Evolutionary conservation across 495 filamentous ascomycete species (phyloP).

Genomic region (Aspergillus ellipticus): DNA sequence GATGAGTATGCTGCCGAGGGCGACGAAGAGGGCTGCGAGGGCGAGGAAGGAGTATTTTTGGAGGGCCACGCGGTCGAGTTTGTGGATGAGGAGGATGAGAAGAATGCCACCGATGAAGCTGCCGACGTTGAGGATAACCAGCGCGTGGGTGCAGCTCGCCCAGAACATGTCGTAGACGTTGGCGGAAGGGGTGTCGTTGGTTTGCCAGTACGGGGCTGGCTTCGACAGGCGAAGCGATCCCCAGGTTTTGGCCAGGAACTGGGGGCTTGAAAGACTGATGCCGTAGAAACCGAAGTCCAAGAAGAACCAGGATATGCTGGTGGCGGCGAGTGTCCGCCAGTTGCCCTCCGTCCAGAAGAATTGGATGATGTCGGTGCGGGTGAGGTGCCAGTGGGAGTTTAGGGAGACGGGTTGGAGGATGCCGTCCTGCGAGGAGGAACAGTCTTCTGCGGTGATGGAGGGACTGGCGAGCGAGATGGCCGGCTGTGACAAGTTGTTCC

Average conservation of each 20-base stretch:
- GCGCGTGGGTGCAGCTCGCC: constrained; percentile 33
- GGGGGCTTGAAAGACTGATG: constrained; percentile 47
- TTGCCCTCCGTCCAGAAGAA: constrained; percentile 52
- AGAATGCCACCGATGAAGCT: constrained; percentile 44
- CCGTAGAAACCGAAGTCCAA: constrained; percentile 58
- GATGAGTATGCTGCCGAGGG: constrained; percentile 47
- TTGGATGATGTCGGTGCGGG: constrained; percentile 37
- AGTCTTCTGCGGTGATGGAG: constrained; percentile 19
- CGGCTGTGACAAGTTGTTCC: constrained; percentile 16
- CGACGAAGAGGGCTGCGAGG: constrained; percentile 46
- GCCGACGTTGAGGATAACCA: constrained; percentile 44
- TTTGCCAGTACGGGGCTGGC: constrained; percentile 36
- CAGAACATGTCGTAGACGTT: constrained; percentile 40
- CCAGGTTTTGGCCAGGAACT: constrained; percentile 43
- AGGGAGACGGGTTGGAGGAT: constrained; percentile 35
- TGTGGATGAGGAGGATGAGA: constrained; percentile 41
- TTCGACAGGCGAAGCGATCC: constrained; percentile 31
- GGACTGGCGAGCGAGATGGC: constrained; percentile 27
- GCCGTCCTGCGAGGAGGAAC: constrained; percentile 16
- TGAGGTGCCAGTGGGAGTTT: constrained; percentile 43
- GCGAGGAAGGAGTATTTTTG: constrained; percentile 48
- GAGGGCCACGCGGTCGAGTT: constrained; percentile 44
- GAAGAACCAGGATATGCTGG: constrained; percentile 47
- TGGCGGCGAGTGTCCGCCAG: constrained; percentile 49
- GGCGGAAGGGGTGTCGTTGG: constrained; percentile 26